These are phyloP conservation scores for Cladosporium sp. DNA, from an alignment of 2,329 filamentous ascomycete genomes.

Conservation along the genomic window DNA sequence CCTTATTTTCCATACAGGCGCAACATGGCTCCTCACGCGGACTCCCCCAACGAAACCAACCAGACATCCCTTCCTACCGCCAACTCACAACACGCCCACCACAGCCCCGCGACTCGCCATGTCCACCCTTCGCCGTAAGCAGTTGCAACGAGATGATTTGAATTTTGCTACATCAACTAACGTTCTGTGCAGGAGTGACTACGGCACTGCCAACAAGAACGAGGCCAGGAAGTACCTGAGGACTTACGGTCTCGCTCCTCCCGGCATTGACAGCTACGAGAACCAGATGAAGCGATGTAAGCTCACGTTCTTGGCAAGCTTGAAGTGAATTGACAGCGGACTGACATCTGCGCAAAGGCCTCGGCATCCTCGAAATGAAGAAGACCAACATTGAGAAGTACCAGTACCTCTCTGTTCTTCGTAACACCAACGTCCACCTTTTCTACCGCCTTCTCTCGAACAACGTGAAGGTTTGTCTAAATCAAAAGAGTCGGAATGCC, in stretches of 20 bases:
- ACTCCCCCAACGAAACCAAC: conserved; percentile 5
- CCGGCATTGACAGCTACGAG: conserved; percentile 52
- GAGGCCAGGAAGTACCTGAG: conserved; percentile 53
- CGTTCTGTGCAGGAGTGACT: conserved; percentile 43
- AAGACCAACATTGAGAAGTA: conserved; percentile 77
- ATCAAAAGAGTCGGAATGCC: background rate
- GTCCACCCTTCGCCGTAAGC: conserved; percentile 39
- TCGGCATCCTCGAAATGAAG: conserved; percentile 72
- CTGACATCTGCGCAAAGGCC: conserved; percentile 49
- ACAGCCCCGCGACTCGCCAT: conserved; percentile 37
- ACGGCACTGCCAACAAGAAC: conserved; percentile 50
- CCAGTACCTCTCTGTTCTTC: conserved; percentile 74
- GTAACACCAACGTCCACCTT: conserved; percentile 73
- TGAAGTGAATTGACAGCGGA: conserved; percentile 16
- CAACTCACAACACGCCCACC: conserved; percentile 38
- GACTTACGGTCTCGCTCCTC: conserved; percentile 55
- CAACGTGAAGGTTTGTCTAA: conserved; percentile 57
- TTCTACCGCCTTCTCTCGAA: conserved; percentile 82
- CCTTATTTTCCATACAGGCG: conserved; percentile 4
- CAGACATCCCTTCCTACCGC: conserved; percentile 27
- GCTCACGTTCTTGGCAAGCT: conserved; percentile 24
- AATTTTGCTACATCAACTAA: background rate
- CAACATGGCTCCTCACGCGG: conserved; percentile 17
- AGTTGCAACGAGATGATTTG: background rate
- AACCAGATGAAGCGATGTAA: conserved; percentile 53